Evolutionary conservation across 352 stramenopile genomes (phyloP), one percentile per base, ranked within the genome.

Genomic region (Thalassiosira ordinaria): DNA sequence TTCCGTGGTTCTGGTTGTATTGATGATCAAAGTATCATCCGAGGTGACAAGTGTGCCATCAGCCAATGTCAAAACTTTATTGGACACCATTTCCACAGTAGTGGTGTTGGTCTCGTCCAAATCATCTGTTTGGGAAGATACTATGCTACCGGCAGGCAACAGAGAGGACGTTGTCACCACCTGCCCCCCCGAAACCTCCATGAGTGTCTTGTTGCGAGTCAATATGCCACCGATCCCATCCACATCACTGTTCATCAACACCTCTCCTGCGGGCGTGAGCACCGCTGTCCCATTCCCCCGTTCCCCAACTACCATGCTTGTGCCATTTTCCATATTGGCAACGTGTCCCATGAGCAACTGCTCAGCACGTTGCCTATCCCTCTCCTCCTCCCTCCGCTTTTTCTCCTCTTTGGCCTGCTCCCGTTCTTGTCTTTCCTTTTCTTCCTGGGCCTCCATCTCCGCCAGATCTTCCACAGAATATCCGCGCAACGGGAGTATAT

Each of bases 381-480:
- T 71, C 49, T 84, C 78, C 55, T 82, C 72, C 52, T 83, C 69
- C 22, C 78, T 92, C 59, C 53, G 39, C 22, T 70, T 86, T 31
- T 67, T 84, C 52, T 83, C 83, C 46, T 69, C 86, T 29, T 74
- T 80, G 6, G 20, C 46, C 8, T 67, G 14, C 57, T 94, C 85
- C 41, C 60, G 65, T 70, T 92, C 86, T 62, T 67, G 71, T 60
- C 84, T 27, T 35, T 88, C 37, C 67, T 37, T 63, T 61, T 88
- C 79, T 51, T 93, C 86, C 53, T 85, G 63, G 22, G 44, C 69
- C 74, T 93, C 80, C 70, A 82, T 91, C 71, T 93, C 80, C 26
- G 66, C 65, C 7, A 92, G 44, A 47, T 93, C 88, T 55, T 91
- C 85, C 1, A 89, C 75, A 9, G 79, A 84, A 62, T 91, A 93